Evolutionary conservation across 345 rosid genomes (phyloP).

Genomic region (Syzygium oleosum): DNA sequence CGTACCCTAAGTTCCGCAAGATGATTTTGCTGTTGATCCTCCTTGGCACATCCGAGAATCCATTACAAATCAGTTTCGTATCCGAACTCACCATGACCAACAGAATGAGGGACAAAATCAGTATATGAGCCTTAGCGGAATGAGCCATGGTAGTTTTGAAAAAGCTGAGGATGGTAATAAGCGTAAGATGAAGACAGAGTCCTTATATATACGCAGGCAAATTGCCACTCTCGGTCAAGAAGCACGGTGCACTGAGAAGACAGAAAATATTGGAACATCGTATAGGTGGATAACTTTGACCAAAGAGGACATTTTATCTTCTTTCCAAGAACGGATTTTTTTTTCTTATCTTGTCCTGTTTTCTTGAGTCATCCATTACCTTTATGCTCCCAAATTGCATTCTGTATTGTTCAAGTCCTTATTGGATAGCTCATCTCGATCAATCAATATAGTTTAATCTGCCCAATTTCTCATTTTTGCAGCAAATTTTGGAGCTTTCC

Average conservation of each 20-base stretch:
- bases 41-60: not conserved
- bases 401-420: not conserved
- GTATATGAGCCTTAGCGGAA: conserved; percentile 7
- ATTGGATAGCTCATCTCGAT: not conserved
- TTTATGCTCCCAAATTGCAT: not conserved
- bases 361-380: not conserved
- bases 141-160: conserved; percentile 6
- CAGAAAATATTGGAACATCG: not conserved
- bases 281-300: not conserved
- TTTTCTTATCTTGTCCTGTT: conserved; percentile 1
- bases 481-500: not conserved
- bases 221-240: not conserved
- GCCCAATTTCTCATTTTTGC: not conserved
- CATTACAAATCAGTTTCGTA: conserved; percentile 1
- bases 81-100: conserved; percentile 3
- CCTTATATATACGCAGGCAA: not conserved
- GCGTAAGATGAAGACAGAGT: not conserved
- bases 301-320: not conserved
- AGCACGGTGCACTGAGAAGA: not conserved
- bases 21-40: not conserved
- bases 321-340: not conserved
- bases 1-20: conserved; percentile 13
- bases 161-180: not conserved
- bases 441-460: not conserved
- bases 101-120: not conserved